Evolutionary conservation across 1,284 basidiomycete genomes (phyloP), one percentile per base, ranked within the genome.

Genomic region (Malassezia arunalokei): DNA sequence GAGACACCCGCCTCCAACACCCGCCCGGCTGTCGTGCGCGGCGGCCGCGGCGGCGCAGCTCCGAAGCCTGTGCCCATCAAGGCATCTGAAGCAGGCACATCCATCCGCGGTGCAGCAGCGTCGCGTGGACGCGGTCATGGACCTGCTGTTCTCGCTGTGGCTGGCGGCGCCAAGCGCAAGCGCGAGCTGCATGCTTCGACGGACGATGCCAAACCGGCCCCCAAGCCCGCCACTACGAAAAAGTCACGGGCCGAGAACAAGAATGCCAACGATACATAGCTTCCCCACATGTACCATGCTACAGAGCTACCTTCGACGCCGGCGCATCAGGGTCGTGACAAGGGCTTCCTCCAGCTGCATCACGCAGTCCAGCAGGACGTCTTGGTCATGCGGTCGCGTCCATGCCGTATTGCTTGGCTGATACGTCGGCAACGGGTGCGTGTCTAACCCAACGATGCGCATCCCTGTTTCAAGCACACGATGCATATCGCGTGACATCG

Each of bases 51-150:
- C 11, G 48, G 48, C 15, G 28, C 31, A 1, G 48, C 41, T 4
- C 53, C 53, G 1, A 55, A 55, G 29, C 53, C 53, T 14, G 53
- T 55, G 39, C 53, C 53, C 12, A 45, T 55, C 20, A 35, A 38
- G 15, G 15, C 47, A 24, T 30, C 41, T 17, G 46, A 48, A 4
- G 33, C 28, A 7, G 52, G 46, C 27, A 50, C 53, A 8, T 55
- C 53, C 9, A 55, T 55, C 27, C 53, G 53, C 30, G 53, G 53
- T 27, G 50, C 50, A 5, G 50, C 50, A n/a, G 27, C 43, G 14
- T 17, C 38, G 11, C 31, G 41, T n/a, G 41, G 49, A n/a, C 29
- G 31, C 27, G 44, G 44, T 11, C 47, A 47, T 27, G 52, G 52
- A 11, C 29, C 40, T 29, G 47, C 40, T 15, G 17, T 15, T 2